These are phyloP conservation scores for Plantago ovata DNA, from an alignment of 257 asterid genomes.

Conservation along the genomic window DNA sequence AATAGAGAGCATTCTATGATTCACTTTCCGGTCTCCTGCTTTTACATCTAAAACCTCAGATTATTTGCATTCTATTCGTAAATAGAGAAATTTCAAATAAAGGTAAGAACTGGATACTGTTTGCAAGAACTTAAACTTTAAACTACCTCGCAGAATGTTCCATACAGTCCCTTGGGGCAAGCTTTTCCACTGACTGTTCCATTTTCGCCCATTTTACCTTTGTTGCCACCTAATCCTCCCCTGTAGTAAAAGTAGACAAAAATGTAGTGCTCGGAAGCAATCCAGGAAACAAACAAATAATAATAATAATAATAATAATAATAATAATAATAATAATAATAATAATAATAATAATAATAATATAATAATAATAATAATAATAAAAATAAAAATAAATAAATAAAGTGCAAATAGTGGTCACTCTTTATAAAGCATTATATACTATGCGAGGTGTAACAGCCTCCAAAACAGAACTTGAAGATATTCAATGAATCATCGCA, in stretches of 20 bases:
- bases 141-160: constrained; percentile 78
- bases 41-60: not conserved
- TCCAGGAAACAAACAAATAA: constrained; percentile 2
- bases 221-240: constrained; percentile 82
- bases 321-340: too few relatives aligned
- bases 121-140: constrained; percentile 9
- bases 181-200: constrained; percentile 93
- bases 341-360: too few relatives aligned
- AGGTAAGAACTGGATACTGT: not conserved
- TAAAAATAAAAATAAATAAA: too few relatives aligned
- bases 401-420: too few relatives aligned
- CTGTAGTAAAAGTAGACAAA: constrained; percentile 37
- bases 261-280: constrained; percentile 10
- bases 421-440: not conserved
- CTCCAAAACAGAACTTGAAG: not conserved
- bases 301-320: too few relatives aligned
- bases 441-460: not conserved
- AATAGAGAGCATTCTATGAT: too few relatives aligned
- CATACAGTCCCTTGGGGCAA: constrained; percentile 95
- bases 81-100: not conserved
- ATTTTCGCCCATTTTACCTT: constrained; percentile 65
- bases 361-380: too few relatives aligned
- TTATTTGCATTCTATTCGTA: not conserved
- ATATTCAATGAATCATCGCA: too few relatives aligned
- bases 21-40: too few relatives aligned